These are phyloP conservation scores for Clavispora carvajalis DNA, from an alignment of 805 yeast species.

Conservation along the genomic window DNA sequence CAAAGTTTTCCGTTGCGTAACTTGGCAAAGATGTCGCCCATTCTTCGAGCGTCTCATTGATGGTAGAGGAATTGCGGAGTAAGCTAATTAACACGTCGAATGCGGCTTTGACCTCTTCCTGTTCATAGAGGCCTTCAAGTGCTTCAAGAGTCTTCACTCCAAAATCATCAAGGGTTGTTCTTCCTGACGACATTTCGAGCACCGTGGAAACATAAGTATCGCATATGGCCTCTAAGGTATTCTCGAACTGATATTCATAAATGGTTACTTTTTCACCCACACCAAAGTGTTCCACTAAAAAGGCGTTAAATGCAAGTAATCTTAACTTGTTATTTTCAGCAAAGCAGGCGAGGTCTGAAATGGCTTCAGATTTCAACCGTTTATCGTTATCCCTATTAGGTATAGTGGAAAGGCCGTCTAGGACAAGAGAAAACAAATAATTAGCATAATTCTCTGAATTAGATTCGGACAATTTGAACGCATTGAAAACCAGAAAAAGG, in stretches of 20 bases:
- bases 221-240: background rate
- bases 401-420: conserved; percentile 7
- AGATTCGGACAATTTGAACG: conserved; percentile 7
- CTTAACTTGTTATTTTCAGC: background rate
- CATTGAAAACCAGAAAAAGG: conserved; percentile 8
- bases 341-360: conserved; percentile 4
- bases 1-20: conserved; percentile 22
- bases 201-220: background rate
- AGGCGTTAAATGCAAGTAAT: background rate
- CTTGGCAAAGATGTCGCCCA: conserved; percentile 16
- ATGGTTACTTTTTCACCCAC: background rate
- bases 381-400: conserved; percentile 3
- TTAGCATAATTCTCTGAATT: background rate
- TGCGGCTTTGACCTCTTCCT: background rate
- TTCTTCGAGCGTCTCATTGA: background rate
- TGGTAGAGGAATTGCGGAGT: background rate
- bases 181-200: background rate
- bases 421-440: conserved; percentile 2
- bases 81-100: background rate
- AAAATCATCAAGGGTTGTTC: background rate
- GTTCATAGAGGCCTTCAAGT: background rate
- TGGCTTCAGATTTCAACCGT: background rate
- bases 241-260: background rate
- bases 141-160: background rate
- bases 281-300: conserved; percentile 4